These are phyloP conservation scores for Trichoderma endophyticum DNA, from an alignment of 2,329 filamentous ascomycete species.

Conservation along the genomic window DNA sequence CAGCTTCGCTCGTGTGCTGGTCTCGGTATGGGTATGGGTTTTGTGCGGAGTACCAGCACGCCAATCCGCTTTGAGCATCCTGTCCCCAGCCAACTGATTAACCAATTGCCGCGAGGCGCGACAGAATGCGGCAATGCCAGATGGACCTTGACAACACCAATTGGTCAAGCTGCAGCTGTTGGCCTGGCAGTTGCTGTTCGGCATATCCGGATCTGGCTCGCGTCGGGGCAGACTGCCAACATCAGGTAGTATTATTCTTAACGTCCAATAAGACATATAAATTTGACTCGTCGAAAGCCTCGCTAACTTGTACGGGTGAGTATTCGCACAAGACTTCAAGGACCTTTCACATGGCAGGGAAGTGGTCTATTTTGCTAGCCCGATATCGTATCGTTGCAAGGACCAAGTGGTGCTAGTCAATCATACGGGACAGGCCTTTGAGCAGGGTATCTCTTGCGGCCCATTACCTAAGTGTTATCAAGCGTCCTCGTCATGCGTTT, in stretches of 20 bases:
- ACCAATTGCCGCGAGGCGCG: constrained; percentile 10
- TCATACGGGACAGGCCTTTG: background rate
- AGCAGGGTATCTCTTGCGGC: background rate
- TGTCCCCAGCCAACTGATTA: background rate
- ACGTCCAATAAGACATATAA: background rate
- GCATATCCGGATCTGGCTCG: constrained; percentile 2
- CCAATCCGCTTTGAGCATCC: background rate
- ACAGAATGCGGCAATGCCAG: background rate
- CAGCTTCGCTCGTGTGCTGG: background rate
- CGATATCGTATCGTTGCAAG: background rate
- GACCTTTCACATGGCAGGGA: background rate
- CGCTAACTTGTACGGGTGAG: background rate
- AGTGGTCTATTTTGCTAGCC: background rate
- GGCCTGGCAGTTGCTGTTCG: background rate
- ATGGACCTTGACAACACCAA: background rate
- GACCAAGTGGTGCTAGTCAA: background rate
- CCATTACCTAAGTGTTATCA: constrained; percentile 12
- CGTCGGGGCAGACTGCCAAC: background rate
- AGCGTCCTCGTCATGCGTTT: background rate
- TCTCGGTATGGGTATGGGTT: background rate
- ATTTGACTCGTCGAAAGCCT: background rate
- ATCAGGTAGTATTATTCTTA: background rate
- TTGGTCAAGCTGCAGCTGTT: background rate
- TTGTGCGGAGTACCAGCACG: background rate
- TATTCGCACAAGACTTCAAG: background rate